Conservation (phyloP, 192 early-diverging fungal genomes). For the Backusella tuberculispora region DNA sequence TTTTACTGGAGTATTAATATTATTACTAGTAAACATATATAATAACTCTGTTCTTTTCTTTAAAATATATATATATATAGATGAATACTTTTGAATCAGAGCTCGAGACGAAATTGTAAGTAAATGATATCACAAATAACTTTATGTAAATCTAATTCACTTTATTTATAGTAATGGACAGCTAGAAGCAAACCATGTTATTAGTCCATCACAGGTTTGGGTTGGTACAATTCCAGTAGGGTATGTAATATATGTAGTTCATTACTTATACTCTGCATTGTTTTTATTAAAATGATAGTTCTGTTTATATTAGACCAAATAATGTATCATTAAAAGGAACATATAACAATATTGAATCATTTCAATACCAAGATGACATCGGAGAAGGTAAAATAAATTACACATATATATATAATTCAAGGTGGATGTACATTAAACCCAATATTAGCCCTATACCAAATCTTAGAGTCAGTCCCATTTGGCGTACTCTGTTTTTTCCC, state of each 20-base stretch:
- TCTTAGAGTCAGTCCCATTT: constrained; percentile 44
- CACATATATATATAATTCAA: not conserved
- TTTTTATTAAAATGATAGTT: not conserved
- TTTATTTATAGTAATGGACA: constrained; percentile 38
- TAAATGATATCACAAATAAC: not conserved
- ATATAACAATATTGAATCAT: constrained; percentile 43
- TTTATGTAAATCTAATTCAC: not conserved
- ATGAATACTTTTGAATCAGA: constrained; percentile 62
- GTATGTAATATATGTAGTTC: constrained; percentile 18
- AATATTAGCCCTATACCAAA: constrained; percentile 26
- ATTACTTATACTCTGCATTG: not conserved
- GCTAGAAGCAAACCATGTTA: constrained; percentile 71
- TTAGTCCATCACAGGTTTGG: constrained; percentile 59
- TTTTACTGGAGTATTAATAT: not conserved
- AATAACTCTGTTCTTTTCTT: too few relatives aligned
- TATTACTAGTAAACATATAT: not conserved
- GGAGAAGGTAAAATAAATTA: constrained; percentile 39
- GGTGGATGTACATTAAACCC: not conserved
- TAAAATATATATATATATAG: constrained; percentile 2
- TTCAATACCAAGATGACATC: constrained; percentile 58
- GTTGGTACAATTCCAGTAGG: constrained; percentile 58
- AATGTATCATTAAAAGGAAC: constrained; percentile 46
- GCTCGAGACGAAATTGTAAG: constrained; percentile 55
- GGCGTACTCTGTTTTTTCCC: constrained; percentile 49
- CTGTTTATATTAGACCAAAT: constrained; percentile 36